Percentiles rank a stretch among this genome's conserved stretches.
These are phyloP conservation scores for Globisporangium irregulare DNA, from an alignment of 352 stramenopile species.

Conservation along the genomic window DNA sequence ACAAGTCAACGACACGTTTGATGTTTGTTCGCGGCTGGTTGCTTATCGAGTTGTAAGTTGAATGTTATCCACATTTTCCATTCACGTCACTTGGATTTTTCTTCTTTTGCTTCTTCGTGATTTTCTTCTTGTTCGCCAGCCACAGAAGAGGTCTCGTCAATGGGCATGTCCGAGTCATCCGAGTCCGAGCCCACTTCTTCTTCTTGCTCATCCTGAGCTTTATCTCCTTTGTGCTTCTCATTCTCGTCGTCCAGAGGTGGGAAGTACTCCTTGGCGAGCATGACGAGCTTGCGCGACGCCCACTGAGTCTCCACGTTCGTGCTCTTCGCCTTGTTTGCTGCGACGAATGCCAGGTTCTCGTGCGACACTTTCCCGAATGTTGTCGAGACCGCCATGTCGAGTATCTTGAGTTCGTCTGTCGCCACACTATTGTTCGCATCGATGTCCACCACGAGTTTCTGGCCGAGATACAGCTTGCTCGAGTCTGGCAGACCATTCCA, in stretches of 20 bases:
- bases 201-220: conserved; percentile 11
- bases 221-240: conserved; percentile 6
- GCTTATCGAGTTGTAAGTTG: background rate
- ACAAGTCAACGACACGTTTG: background rate
- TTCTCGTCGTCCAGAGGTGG: conserved; percentile 36
- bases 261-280: conserved; percentile 71
- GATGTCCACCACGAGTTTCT: conserved; percentile 72
- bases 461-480: conserved; percentile 67
- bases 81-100: conserved; percentile 2
- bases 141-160: conserved; percentile 7
- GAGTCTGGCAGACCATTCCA: conserved; percentile 75
- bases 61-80: conserved; percentile 4
- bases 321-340: conserved; percentile 51
- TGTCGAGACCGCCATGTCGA: conserved; percentile 46
- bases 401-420: conserved; percentile 53
- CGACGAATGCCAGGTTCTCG: conserved; percentile 65
- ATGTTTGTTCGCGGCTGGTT: conserved; percentile 5
- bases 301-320: conserved; percentile 55
- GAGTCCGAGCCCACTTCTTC: conserved; percentile 23
- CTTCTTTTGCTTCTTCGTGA: conserved; percentile 15
- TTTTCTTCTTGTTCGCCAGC: conserved; percentile 17
- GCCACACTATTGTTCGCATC: conserved; percentile 31
- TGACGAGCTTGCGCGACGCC: conserved; percentile 45
- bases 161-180: conserved; percentile 29
- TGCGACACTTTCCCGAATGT: conserved; percentile 58